Base-by-base conservation (phyloP, 495 filamentous ascomycete genomes). In the Hypoxylon intermedium region DNA sequence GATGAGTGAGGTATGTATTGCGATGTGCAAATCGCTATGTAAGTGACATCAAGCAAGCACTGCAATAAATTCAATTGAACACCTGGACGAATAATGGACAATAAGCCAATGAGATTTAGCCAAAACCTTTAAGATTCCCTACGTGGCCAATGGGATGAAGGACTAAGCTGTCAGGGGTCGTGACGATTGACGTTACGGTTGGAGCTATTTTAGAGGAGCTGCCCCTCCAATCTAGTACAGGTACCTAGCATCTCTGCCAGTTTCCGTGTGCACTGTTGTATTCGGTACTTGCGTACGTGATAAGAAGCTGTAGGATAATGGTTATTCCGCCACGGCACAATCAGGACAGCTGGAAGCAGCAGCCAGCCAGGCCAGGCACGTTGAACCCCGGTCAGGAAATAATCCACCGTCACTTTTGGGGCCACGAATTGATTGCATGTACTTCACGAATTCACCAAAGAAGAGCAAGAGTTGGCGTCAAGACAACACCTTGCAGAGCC, bases 371-470 rank as follows among this genome's bases (percentile, higher is more conserved):
- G 7, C 20, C 33, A 30, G 9, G 24, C 53, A 23, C 18, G 6
- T 13, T 48, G 36, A 48, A 13, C 12, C 36, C 34, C 15, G 15
- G 41, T 46, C 33, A 52, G 28, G 60, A 58, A 63, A 58, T 58
- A 57, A 63, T 53, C 60, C 53, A 57, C 60, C 48, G 60, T 64
- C 60, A 64, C 60, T 58, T 64, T 64, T 64, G 53, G 60, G 60
- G 60, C 53, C 60, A 64, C 60, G 60, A 63, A 63, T 63, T 63
- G 47, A 53, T 56, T 56, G 30, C 37, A 40, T 28, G 20, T 13
- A 43, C 24, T 55, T 44, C 26, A 55, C 21, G 20, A 49, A 33
- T 48, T 20, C 13, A 33, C 18, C 24, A 24, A 42, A 44, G 7
- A 30, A 42, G n/a, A 42, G 13, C 52, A 33, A 46, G 23, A 42